Evolutionary conservation across 345 rosid species (phyloP).

Genomic region (Physaria fendleri): DNA sequence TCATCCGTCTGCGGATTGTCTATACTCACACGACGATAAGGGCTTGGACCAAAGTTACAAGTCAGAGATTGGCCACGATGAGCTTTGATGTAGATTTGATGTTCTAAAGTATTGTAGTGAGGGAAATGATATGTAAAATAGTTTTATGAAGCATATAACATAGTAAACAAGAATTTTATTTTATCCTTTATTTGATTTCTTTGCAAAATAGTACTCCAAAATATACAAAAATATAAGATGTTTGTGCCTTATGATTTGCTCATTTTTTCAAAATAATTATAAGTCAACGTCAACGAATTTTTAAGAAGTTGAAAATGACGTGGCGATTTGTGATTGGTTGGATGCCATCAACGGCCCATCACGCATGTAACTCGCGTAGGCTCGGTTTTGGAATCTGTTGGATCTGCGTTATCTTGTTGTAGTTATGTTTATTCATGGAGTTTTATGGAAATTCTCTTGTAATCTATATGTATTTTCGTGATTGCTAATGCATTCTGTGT

Average conservation of each 20-base stretch:
- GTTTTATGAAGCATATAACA: constrained; percentile 31
- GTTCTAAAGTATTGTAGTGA: constrained; percentile 16
- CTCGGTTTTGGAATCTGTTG: background rate
- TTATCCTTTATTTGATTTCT: too few relatives aligned
- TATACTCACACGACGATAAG: constrained; percentile 64
- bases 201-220: too few relatives aligned
- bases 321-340: background rate
- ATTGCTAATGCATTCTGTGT: background rate
- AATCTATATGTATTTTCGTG: background rate
- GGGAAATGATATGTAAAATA: constrained; percentile 21
- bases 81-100: constrained; percentile 20
- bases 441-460: too few relatives aligned
- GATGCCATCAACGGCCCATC: constrained; percentile 15
- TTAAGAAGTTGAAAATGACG: background rate
- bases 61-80: constrained; percentile 22
- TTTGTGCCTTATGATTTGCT: too few relatives aligned
- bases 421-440: too few relatives aligned
- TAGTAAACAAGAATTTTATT: background rate
- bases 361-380: constrained; percentile 22
- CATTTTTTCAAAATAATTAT: too few relatives aligned
- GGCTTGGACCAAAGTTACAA: constrained; percentile 16
- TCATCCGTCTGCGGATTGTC: constrained; percentile 92
- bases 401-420: background rate
- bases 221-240: too few relatives aligned
- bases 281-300: constrained; percentile 17